Base-by-base conservation (phyloP, 495 filamentous ascomycete genomes). In the Platismatia glauca region DNA sequence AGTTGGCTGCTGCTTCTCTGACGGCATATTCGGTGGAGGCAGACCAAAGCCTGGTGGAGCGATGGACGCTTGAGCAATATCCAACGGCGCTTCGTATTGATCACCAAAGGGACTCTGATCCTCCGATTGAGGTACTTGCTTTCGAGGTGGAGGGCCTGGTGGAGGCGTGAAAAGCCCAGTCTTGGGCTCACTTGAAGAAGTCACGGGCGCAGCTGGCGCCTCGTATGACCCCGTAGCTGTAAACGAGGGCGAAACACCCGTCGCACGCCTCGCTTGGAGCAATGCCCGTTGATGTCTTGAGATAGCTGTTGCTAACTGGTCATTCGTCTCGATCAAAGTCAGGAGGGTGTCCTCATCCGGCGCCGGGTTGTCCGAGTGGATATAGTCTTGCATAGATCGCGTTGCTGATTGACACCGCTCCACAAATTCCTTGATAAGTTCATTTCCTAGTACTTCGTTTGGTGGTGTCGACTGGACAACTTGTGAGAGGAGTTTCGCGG, bases 331-430 rank as follows among this genome's bases (percentile, higher is more conserved):
- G 71, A 99, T 95, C 55, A 99, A 75, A 24, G 86, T 92, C 64
- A 91, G 83, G 73, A 99, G 84, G 2, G 94, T 97, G 68, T 96
- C 88, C 70, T 93, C 91, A 69, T 99, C 94, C 5, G 91, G 91
- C 1, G 83, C 67, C 0, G 93, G 93, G 67, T 87, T 81, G 22
- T 87, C 84, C 53, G 84, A 81, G 41, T 86, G 76, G 75, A 97
- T 96, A 75, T 95, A 97, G 27, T 75, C 78, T 65, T 95, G 89
- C 60, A 99, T 83, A 62, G 85, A 86, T 38, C 86, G 82, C 18
- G 85, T 85, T 0, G 94, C 92, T 44, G 82, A 80, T 61, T 85
- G 83, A 69, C 92, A 97, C 12, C 94, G 89, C 67, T 96, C 89
- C 38, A 84, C 81, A 70, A 99, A 99, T 73, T 99, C 94, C 66